Evolutionary conservation across 2,329 filamentous ascomycete species (phyloP).

Genomic region (Ceratocystis huliohia): DNA sequence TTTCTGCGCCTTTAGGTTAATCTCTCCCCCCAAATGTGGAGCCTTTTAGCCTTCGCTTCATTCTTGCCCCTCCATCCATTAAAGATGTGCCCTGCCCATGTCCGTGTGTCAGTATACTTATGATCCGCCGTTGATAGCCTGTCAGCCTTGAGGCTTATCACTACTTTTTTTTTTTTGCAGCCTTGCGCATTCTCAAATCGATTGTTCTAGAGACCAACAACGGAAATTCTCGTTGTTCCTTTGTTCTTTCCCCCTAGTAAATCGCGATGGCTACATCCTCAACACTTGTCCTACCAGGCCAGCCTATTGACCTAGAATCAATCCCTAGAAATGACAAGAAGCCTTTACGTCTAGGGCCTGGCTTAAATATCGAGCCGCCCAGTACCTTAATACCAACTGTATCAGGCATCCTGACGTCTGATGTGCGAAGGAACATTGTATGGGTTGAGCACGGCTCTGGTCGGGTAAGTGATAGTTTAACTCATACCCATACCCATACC

Average conservation of each 20-base stretch:
- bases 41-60: neutral
- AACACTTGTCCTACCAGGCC: conserved; percentile 70
- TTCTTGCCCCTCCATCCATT: conserved; percentile 17
- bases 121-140: neutral
- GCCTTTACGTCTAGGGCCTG: conserved; percentile 69
- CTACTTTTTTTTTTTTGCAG: conserved; percentile 15
- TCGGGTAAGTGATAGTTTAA: conserved; percentile 40
- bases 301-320: conserved; percentile 51
- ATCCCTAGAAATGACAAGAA: conserved; percentile 57
- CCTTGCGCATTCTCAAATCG: neutral
- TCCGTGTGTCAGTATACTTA: conserved; percentile 4
- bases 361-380: conserved; percentile 70
- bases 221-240: neutral
- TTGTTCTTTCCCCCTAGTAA: neutral
- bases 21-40: conserved; percentile 21
- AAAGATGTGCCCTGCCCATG: neutral
- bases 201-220: neutral
- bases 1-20: conserved; percentile 2
- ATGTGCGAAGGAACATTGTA: conserved; percentile 61
- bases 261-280: conserved; percentile 43
- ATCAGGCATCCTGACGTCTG: conserved; percentile 52
- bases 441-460: conserved; percentile 63
- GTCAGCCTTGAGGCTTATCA: conserved; percentile 16
- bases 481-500: neutral
- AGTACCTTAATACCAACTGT: conserved; percentile 57